phyloP scores from a whole-genome alignment of 768 basidiomycete genomes.

The Hygrocybe punicea region DNA sequence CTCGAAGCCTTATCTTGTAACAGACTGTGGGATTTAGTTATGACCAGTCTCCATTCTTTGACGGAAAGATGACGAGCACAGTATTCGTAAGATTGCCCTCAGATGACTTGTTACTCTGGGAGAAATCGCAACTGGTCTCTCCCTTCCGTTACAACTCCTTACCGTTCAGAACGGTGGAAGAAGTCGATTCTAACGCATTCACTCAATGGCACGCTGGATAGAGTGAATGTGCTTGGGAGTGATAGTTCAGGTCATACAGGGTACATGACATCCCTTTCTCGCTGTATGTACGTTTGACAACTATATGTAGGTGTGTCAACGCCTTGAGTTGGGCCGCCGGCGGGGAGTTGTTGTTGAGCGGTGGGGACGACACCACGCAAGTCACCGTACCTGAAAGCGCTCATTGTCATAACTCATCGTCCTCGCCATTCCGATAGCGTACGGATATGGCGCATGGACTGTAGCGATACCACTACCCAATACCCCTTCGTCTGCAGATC shows the following conservation, averaged over 20 bases:
- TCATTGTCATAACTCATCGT: not conserved
- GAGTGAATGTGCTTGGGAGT: constrained; percentile 71
- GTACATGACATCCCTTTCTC: constrained; percentile 31
- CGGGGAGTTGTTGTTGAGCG: constrained; percentile 63
- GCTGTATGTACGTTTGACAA: not conserved
- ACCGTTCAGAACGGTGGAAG: constrained; percentile 26
- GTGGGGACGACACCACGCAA: constrained; percentile 71
- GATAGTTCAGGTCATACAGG: constrained; percentile 64
- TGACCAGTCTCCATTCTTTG: no score
- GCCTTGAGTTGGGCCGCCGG: constrained; percentile 69
- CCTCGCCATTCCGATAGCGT: constrained; percentile 41
- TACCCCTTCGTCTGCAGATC: constrained; percentile 66
- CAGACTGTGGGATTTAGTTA: no score
- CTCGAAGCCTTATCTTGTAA: no score
- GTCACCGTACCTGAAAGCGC: constrained; percentile 20
- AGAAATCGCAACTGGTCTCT: not conserved
- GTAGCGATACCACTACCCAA: constrained; percentile 39
- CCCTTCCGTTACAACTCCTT: not conserved
- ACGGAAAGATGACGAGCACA: not conserved
- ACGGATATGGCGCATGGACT: constrained; percentile 74
- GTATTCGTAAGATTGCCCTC: no score
- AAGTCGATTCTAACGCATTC: constrained; percentile 24
- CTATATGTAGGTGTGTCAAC: constrained; percentile 61
- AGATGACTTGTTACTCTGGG: no score
- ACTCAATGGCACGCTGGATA: constrained; percentile 44